Conservation (phyloP, 306 rosid genomes). For the Rosa lucieae region DNA sequence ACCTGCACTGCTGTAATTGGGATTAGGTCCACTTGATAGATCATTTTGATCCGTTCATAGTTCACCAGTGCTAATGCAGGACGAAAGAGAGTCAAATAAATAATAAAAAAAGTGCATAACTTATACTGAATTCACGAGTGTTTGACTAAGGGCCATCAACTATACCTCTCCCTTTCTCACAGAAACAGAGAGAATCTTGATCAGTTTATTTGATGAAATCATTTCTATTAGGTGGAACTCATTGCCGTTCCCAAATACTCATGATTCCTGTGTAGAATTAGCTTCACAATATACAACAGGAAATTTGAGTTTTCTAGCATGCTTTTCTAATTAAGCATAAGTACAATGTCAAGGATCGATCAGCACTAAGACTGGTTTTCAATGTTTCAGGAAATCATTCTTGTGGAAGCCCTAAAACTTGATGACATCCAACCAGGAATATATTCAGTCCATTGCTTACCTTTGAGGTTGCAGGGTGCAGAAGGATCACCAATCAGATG, state of each 20-base stretch:
- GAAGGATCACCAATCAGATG: slow-evolving; percentile 94
- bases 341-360: not conserved
- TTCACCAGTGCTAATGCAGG: not conserved
- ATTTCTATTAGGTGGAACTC: not conserved
- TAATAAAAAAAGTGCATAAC: not conserved
- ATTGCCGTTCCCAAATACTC: not conserved
- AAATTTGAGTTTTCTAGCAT: not conserved
- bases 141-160: not conserved
- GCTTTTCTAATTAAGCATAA: not conserved
- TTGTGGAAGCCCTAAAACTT: slow-evolving; percentile 82
- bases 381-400: slow-evolving; percentile 73
- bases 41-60: too few relatives aligned
- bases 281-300: not conserved
- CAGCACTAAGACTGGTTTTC: slow-evolving; percentile 20
- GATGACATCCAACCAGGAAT: slow-evolving; percentile 31
- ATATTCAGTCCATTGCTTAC: slow-evolving; percentile 54
- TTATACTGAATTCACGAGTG: not conserved
- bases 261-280: not conserved
- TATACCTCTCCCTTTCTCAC: not conserved
- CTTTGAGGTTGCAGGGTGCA: slow-evolving; percentile 85
- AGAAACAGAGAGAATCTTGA: not conserved
- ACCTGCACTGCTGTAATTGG: too few relatives aligned
- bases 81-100: not conserved
- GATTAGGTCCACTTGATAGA: too few relatives aligned
- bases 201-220: not conserved